Evolutionary conservation across 2,329 filamentous ascomycete species (phyloP), one percentile per base, ranked within the genome.

Genomic region (Whalleya microplaca): DNA sequence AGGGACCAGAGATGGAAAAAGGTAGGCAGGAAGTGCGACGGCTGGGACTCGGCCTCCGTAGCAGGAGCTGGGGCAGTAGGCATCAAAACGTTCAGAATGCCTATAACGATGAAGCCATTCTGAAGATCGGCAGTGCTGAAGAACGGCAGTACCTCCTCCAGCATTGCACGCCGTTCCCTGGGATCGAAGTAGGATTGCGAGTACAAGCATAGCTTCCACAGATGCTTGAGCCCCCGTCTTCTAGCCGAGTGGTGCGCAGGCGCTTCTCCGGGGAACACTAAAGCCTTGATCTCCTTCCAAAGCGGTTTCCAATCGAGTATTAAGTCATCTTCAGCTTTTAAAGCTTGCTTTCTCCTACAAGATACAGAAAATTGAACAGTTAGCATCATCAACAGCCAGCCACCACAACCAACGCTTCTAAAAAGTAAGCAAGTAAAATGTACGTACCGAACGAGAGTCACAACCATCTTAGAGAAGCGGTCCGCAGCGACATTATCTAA

Each of bases 1-100:
- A 98, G 81, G 1, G 93, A 95, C 95, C 95, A 99, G 1, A 98
- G 77, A 73, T 99, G 95, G 79, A 99, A 99, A 66, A 96, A 89
- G 0, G 94, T 96, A 2, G 95, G 95, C 37, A 98, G 78, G 68
- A 96, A 94, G 69, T 94, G 87, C 64, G 93, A 88, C 0, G 95
- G 94, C 65, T 92, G 87, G n/a, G 96, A 85, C 65, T 92, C 85
- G 29, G 81, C 79, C 65, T 89, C 85, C 27, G 86, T 85, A 21
- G 85, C 81, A 3, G 92, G 89, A 2, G 89, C 85, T 1, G 92
- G 87, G 37, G 87, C 85, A 7, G 94, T 97, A 18, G 95, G 95
- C 59, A 99, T 82, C 67, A 99, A 80, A 62, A 96, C 78, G 68
- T 96, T 97, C 68, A 99, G 80, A 58, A 94, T 76, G 2, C 92